Conservation (phyloP, 805 yeast genomes). For the Ogataea salicorniae region DNA sequence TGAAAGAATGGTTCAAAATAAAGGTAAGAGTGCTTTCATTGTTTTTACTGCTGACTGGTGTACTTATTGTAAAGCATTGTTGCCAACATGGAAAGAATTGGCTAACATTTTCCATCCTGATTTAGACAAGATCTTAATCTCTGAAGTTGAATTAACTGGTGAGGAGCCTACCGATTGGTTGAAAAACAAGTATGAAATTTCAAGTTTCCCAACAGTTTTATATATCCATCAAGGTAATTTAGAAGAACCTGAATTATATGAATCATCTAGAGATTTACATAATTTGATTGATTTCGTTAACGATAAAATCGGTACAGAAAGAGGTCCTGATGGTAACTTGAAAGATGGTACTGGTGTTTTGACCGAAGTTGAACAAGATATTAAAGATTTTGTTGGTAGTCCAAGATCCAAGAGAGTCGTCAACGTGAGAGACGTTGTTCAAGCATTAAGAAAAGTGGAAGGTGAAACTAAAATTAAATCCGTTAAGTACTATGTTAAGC, state of each 20-base stretch:
- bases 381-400: conserved; percentile 27
- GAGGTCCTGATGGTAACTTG: conserved; percentile 39
- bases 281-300: conserved; percentile 48
- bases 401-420: conserved; percentile 24
- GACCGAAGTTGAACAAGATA: conserved; percentile 28
- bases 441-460: conserved; percentile 32
- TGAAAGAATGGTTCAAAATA: conserved; percentile 23
- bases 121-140: conserved; percentile 36
- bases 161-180: conserved; percentile 40
- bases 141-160: conserved; percentile 42
- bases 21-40: conserved; percentile 42
- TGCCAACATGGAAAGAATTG: conserved; percentile 45
- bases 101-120: conserved; percentile 44
- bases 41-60: conserved; percentile 62
- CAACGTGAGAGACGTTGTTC: conserved; percentile 30
- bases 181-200: conserved; percentile 36
- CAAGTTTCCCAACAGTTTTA: conserved; percentile 51
- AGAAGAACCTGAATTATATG: conserved; percentile 28
- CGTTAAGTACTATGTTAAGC: conserved; percentile 43
- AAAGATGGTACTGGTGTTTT: conserved; percentile 37
- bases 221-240: conserved; percentile 39
- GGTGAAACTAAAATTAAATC: conserved; percentile 18
- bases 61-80: conserved; percentile 47
- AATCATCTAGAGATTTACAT: conserved; percentile 41
- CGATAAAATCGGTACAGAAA: conserved; percentile 33